phyloP scores from a whole-genome alignment of 2,329 filamentous ascomycete species.

The Colletotrichum navitas region DNA sequence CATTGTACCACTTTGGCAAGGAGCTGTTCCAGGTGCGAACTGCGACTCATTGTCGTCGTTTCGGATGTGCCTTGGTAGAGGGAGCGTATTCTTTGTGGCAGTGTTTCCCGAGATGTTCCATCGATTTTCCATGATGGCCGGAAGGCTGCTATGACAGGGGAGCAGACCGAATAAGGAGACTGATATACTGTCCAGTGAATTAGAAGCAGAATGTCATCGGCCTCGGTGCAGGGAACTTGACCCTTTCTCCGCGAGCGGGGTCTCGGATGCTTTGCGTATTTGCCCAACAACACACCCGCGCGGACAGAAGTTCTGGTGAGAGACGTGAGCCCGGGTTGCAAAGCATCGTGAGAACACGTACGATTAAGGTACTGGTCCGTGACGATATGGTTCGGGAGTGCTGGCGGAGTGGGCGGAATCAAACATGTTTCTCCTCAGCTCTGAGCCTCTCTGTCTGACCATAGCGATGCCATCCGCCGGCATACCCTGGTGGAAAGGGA shows the following conservation, averaged over 20 bases:
- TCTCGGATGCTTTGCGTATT: too few relatives aligned
- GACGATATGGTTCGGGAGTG: not conserved
- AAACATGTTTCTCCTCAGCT: slow-evolving; percentile 13
- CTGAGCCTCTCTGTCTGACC: slow-evolving; percentile 13
- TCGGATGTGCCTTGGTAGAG: not conserved
- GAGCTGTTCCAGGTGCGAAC: not conserved
- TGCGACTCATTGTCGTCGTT: not conserved
- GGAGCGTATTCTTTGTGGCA: not conserved
- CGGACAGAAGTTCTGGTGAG: not conserved
- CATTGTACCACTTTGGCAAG: slow-evolving; percentile 7
- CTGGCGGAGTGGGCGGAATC: slow-evolving; percentile 12
- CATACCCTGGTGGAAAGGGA: slow-evolving; percentile 1
- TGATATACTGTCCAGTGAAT: not conserved
- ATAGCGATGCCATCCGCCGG: not conserved
- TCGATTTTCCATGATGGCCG: not conserved
- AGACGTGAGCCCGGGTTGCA: not conserved
- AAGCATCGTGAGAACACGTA: not conserved
- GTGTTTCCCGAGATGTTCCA: not conserved
- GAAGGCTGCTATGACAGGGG: not conserved
- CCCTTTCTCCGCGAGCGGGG: not conserved
- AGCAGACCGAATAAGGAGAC: not conserved
- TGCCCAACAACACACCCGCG: not conserved
- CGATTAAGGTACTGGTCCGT: slow-evolving; percentile 29
- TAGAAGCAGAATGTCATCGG: not conserved
- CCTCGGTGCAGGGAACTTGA: too few relatives aligned